Evolutionary conservation across 2,329 filamentous ascomycete genomes (phyloP).

Genomic region (Akanthomyces uredinophilus): DNA sequence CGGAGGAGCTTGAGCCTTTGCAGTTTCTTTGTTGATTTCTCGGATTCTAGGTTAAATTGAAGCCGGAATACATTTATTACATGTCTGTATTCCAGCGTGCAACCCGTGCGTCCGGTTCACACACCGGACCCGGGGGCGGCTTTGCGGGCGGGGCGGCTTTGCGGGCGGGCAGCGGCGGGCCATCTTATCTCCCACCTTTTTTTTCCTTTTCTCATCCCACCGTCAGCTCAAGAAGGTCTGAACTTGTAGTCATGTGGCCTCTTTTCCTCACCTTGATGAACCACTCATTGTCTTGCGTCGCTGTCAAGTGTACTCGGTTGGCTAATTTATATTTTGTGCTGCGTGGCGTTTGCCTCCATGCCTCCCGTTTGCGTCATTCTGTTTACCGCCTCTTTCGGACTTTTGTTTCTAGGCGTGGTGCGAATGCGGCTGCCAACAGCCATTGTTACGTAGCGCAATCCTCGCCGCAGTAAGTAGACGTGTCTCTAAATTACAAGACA

Average conservation of each 20-base stretch:
- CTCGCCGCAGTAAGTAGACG: not conserved
- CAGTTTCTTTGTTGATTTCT: too few species aligned
- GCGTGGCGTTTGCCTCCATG: not conserved
- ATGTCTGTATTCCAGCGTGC: too few species aligned
- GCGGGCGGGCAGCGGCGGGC: slow-evolving; percentile 10
- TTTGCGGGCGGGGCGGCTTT: slow-evolving; percentile 7
- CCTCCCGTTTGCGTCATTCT: not conserved
- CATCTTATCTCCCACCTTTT: not conserved
- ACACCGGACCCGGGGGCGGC: slow-evolving; percentile 8
- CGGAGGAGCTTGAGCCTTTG: too few species aligned
- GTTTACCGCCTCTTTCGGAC: not conserved
- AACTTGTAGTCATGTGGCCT: slow-evolving; percentile 3
- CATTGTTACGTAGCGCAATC: not conserved
- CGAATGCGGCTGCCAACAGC: not conserved
- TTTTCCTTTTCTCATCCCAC: too few species aligned
- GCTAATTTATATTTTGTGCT: too few species aligned
- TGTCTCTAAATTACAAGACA: not conserved
- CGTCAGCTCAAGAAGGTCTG: not conserved
- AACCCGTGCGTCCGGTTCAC: not conserved
- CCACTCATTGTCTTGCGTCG: not conserved
- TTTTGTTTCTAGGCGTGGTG: not conserved
- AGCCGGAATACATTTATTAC: too few species aligned
- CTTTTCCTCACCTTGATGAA: not conserved
- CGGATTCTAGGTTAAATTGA: too few species aligned
- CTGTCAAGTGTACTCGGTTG: not conserved